Evolutionary conservation across 768 basidiomycete species (phyloP).

Genomic region (Porphyrellus cyaneotinctus): DNA sequence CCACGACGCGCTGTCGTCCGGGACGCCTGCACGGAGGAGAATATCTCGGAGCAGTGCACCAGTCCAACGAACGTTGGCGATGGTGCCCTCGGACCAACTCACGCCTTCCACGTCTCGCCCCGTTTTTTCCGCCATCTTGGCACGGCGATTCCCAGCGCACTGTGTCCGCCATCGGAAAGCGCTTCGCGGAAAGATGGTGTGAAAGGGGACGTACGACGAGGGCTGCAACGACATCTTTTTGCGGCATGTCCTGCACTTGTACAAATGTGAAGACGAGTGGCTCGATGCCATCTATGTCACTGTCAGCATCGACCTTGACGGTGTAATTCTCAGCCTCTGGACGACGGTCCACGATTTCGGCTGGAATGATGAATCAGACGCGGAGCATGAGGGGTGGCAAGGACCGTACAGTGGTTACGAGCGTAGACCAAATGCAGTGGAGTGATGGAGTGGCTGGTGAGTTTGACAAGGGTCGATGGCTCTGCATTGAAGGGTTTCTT

Average conservation of each 20-base stretch:
- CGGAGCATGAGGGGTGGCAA: neutral
- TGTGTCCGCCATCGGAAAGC: constrained; percentile 3
- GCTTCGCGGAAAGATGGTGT: neutral
- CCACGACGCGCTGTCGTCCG: constrained; percentile 17
- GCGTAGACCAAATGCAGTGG: constrained; percentile 65
- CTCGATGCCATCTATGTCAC: constrained; percentile 17
- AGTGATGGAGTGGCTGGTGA: constrained; percentile 42
- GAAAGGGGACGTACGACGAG: constrained; percentile 43
- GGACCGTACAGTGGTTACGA: constrained; percentile 62
- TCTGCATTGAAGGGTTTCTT: constrained; percentile 67
- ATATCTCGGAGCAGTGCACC: constrained; percentile 58
- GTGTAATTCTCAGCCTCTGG: constrained; percentile 20
- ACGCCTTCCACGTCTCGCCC: constrained; percentile 48
- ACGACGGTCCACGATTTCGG: constrained; percentile 25
- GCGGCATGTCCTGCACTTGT: constrained; percentile 17
- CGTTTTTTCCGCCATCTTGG: constrained; percentile 58
- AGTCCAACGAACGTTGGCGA: constrained; percentile 65
- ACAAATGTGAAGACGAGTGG: constrained; percentile 18
- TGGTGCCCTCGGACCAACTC: constrained; percentile 64
- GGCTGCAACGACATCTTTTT: constrained; percentile 42
- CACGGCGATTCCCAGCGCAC: constrained; percentile 68
- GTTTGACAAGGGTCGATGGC: constrained; percentile 55
- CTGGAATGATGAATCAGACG: constrained; percentile 7
- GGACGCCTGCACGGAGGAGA: constrained; percentile 43
- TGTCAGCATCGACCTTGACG: constrained; percentile 24